A percentile compares a stretch with the other conserved stretches of the same genome.
phyloP scores from a whole-genome alignment of 495 filamentous ascomycete genomes.

The Daldinia bambusicola region DNA sequence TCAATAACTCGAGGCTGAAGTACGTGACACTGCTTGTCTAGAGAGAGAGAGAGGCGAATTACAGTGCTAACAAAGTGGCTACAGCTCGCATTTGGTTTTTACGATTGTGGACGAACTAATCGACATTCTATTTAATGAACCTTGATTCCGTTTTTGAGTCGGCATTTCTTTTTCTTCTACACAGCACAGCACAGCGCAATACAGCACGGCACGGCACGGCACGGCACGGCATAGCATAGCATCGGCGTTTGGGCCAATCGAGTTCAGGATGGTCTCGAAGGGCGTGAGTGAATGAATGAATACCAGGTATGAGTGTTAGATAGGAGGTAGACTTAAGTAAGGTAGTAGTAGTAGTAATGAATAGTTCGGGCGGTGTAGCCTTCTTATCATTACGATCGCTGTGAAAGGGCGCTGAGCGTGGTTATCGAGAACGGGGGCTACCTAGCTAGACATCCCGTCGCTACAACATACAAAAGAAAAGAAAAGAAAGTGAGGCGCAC shows the following conservation, averaged over 20 bases:
- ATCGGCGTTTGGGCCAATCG: slow-evolving; percentile 37
- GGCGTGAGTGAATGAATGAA: slow-evolving; percentile 5
- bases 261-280: slow-evolving; percentile 25
- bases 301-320: slow-evolving; percentile 23
- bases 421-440: slow-evolving; percentile 2
- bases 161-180: slow-evolving; percentile 13
- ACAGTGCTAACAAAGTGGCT: slow-evolving; percentile 24
- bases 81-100: slow-evolving; percentile 79
- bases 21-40: slow-evolving; percentile 49
- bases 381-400: slow-evolving; percentile 4
- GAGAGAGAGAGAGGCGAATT: not conserved
- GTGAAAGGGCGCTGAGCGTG: not conserved
- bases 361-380: slow-evolving; percentile 30
- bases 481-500: slow-evolving; percentile 15
- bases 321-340: too few relatives aligned
- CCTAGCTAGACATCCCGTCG: too few relatives aligned
- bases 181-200: slow-evolving; percentile 39
- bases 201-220: slow-evolving; percentile 47
- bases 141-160: slow-evolving; percentile 21
- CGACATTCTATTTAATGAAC: slow-evolving; percentile 72
- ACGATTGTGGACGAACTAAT: slow-evolving; percentile 83
- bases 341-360: not conserved
- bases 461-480: too few relatives aligned
- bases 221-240: slow-evolving; percentile 45
- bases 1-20: slow-evolving; percentile 83